phyloP scores from a whole-genome alignment of 2,329 filamentous ascomycete species.

The Phoma sp. region DNA sequence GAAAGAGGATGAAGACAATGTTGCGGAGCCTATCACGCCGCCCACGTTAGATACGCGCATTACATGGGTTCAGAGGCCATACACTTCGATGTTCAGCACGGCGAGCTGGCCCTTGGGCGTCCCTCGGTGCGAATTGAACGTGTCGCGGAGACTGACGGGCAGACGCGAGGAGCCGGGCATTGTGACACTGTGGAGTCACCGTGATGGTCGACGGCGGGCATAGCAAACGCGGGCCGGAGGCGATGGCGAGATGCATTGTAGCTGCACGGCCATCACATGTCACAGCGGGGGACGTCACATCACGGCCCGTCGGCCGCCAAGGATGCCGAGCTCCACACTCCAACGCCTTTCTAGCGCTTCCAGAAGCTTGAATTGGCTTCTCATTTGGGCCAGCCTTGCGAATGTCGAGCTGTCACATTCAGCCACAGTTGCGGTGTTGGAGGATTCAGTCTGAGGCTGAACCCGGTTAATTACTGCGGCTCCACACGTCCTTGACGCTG shows the following conservation, averaged over 20 bases:
- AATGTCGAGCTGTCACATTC: neutral
- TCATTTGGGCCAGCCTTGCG: neutral
- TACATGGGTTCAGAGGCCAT: constrained; percentile 51
- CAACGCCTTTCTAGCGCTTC: constrained; percentile 3
- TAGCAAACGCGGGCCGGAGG: constrained; percentile 8
- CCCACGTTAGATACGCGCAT: neutral
- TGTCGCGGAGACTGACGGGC: constrained; percentile 73
- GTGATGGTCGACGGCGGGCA: constrained; percentile 4
- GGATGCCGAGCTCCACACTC: constrained; percentile 2
- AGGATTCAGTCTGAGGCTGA: neutral
- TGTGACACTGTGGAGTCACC: constrained; percentile 5
- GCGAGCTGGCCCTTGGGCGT: constrained; percentile 62
- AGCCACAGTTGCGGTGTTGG: neutral
- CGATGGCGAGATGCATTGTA: neutral
- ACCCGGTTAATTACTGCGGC: neutral
- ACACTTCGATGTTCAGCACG: constrained; percentile 74
- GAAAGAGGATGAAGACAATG: constrained; percentile 85
- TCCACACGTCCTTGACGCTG: neutral
- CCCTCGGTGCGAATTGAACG: constrained; percentile 67
- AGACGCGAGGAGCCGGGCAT: constrained; percentile 70
- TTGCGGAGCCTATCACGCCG: constrained; percentile 73
- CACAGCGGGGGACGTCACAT: neutral
- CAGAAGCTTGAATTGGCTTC: constrained; percentile 1
- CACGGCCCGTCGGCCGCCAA: neutral
- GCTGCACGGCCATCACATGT: constrained; percentile 18